Percentiles rank a stretch among this genome's conserved stretches.
Evolutionary conservation across 2,329 filamentous ascomycete species (phyloP).

Genomic region (Pseudogymnoascus sp.): DNA sequence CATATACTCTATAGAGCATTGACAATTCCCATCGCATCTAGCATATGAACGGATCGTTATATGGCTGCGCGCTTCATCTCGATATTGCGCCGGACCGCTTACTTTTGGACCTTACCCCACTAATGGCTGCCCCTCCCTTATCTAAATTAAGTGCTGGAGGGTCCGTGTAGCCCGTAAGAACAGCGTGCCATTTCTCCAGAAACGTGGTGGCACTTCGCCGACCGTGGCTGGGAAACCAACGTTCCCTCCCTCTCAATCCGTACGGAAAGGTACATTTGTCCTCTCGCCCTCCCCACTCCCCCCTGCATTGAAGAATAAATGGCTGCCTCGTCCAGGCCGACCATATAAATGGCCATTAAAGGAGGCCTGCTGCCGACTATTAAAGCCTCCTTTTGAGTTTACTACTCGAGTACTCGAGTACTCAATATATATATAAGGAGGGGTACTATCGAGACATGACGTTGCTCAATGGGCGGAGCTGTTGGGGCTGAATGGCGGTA

Average conservation of each 20-base stretch:
- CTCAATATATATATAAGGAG: background rate
- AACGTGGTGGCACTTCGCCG: background rate
- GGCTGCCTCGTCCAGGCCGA: background rate
- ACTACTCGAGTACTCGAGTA: background rate
- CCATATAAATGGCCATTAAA: background rate
- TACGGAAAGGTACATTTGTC: background rate
- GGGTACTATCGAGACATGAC: background rate
- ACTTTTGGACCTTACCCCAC: slow-evolving; percentile 1
- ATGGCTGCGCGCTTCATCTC: background rate
- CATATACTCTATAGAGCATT: background rate
- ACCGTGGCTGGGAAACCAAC: background rate
- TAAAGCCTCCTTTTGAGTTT: background rate
- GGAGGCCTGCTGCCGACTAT: background rate
- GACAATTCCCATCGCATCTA: background rate
- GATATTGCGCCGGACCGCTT: background rate
- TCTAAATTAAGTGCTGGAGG: slow-evolving; percentile 6
- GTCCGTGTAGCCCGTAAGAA: slow-evolving; percentile 5
- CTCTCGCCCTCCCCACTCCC: background rate
- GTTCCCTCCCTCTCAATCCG: background rate
- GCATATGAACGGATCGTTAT: slow-evolving; percentile 6
- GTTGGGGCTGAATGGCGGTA: background rate
- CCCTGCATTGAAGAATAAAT: background rate
- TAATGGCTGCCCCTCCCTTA: slow-evolving; percentile 5
- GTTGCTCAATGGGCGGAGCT: background rate
- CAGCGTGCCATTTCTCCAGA: slow-evolving; percentile 6